phyloP scores from a whole-genome alignment of 2,329 filamentous ascomycete species.

The Mycosphaerella sp. region DNA sequence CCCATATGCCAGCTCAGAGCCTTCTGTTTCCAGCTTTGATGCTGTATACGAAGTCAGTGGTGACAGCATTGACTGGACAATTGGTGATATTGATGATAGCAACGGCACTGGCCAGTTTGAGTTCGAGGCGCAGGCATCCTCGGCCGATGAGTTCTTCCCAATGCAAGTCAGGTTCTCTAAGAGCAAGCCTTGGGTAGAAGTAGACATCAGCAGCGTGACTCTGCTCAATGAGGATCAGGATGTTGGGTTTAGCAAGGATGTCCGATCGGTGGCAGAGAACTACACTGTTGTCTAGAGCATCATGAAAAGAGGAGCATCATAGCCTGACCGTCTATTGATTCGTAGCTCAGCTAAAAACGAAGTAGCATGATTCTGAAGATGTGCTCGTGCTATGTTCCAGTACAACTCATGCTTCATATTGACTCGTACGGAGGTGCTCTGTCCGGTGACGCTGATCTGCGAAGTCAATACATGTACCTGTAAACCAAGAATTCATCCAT shows the following conservation, averaged over 20 bases:
- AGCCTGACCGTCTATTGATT: background rate
- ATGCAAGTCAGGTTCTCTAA: slow-evolving; percentile 91
- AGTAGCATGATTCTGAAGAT: background rate
- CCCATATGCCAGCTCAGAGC: slow-evolving; percentile 78
- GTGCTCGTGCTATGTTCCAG: too few species aligned
- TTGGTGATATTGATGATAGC: slow-evolving; percentile 75
- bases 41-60: slow-evolving; percentile 90
- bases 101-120: slow-evolving; percentile 86
- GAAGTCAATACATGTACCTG: too few species aligned
- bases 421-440: too few species aligned
- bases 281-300: slow-evolving; percentile 67
- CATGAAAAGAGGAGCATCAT: background rate
- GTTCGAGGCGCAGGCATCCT: slow-evolving; percentile 81
- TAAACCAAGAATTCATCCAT: background rate
- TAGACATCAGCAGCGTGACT: slow-evolving; percentile 77
- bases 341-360: background rate
- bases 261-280: slow-evolving; percentile 68
- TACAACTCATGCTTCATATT: too few species aligned
- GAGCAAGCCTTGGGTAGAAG: slow-evolving; percentile 77
- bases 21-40: slow-evolving; percentile 85
- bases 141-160: slow-evolving; percentile 95
- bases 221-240: slow-evolving; percentile 70
- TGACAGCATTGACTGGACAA: slow-evolving; percentile 88
- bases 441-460: too few species aligned
- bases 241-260: slow-evolving; percentile 74